phyloP scores from a whole-genome alignment of 495 filamentous ascomycete genomes.

The Neurospora hispaniola region DNA sequence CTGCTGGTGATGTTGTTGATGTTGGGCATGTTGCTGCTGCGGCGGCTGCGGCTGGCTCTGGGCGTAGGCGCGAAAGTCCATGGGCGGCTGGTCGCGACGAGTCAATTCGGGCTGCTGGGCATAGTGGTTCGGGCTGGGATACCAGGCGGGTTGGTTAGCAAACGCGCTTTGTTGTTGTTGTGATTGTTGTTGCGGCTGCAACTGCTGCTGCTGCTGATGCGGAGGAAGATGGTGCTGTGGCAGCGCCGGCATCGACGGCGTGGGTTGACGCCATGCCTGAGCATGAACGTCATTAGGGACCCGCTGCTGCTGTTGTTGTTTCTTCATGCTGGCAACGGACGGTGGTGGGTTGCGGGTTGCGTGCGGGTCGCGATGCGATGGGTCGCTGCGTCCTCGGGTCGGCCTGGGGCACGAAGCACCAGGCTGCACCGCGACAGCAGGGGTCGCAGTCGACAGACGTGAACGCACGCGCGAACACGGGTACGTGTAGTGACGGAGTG shows the following conservation, averaged over 20 bases:
- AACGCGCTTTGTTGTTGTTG: conserved; percentile 13
- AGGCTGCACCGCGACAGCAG: conserved; percentile 17
- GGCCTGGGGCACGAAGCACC: conserved; percentile 20
- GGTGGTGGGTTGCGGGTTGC: background rate
- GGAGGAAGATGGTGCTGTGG: conserved; percentile 17
- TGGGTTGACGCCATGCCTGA: conserved; percentile 24
- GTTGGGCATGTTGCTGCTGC: conserved; percentile 22
- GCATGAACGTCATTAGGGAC: conserved; percentile 18
- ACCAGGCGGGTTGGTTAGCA: conserved; percentile 24
- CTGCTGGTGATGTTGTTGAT: conserved; percentile 23
- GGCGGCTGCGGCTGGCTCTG: conserved; percentile 23
- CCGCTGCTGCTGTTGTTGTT: conserved; percentile 11
- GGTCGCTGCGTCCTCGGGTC: conserved; percentile 11
- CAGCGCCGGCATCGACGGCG: conserved; percentile 24
- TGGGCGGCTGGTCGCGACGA: conserved; percentile 27
- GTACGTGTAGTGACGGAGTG: background rate
- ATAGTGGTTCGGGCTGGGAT: conserved; percentile 21
- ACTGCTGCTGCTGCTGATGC: conserved; percentile 13
- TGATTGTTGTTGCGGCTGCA: conserved; percentile 6
- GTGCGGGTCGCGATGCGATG: background rate
- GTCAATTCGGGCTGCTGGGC: conserved; percentile 32
- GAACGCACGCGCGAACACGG: background rate
- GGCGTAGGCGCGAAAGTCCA: conserved; percentile 19
- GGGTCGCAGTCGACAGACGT: conserved; percentile 4
- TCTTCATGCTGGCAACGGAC: conserved; percentile 21